Conservation (phyloP, 2,329 filamentous ascomycete genomes). For the Ophiobolus disseminans region DNA sequence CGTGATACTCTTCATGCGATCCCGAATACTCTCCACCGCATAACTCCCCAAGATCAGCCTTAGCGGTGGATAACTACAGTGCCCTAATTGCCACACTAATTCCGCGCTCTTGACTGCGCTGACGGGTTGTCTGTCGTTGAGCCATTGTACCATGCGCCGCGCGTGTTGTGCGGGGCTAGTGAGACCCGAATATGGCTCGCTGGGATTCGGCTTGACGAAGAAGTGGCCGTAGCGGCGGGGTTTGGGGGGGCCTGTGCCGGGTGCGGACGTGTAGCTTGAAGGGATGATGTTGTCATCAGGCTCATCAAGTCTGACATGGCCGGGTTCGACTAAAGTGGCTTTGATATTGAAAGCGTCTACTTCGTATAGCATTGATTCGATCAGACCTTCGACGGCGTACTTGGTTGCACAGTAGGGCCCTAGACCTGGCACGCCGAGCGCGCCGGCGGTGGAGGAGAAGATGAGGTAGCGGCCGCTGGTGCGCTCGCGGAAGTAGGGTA, state of each 20-base stretch:
- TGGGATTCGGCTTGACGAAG: conserved; percentile 78
- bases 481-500: conserved; percentile 85
- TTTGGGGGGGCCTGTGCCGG: conserved; percentile 41
- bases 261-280: conserved; percentile 30
- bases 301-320: conserved; percentile 86
- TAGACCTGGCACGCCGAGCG: conserved; percentile 89
- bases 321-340: conserved; percentile 90
- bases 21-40: conserved; percentile 93
- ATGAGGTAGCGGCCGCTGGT: conserved; percentile 83
- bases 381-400: conserved; percentile 93
- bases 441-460: conserved; percentile 90
- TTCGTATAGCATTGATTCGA: conserved; percentile 97
- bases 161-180: conserved; percentile 88
- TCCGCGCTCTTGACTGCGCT: conserved; percentile 93
- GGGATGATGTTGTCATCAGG: conserved; percentile 58
- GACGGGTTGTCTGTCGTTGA: conserved; percentile 89
- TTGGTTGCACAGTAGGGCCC: conserved; percentile 97
- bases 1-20: conserved; percentile 86
- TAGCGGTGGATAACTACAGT: conserved; percentile 92
- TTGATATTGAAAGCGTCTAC: conserved; percentile 92
- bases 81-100: conserved; percentile 89
- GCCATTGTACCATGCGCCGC: conserved; percentile 90
- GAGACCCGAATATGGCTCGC: conserved; percentile 77
- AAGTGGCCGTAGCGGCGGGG: conserved; percentile 91
- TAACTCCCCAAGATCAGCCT: conserved; percentile 88